Evolutionary conservation across 306 rosid genomes (phyloP).

Genomic region (Potentilla sterilis): DNA sequence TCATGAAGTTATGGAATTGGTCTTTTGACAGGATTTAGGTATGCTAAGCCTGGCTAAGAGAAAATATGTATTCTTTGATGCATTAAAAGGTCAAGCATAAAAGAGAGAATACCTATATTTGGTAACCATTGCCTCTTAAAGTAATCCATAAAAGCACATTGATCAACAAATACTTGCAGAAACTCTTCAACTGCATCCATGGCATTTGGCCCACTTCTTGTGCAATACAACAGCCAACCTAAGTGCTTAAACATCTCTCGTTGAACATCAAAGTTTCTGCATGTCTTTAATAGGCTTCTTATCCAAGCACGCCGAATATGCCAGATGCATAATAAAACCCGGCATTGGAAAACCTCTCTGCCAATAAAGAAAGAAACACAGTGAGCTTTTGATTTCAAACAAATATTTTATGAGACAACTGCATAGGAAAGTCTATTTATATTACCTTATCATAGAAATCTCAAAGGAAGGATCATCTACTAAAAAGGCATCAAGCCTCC

Average conservation of each 20-base stretch:
- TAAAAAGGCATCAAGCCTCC: constrained; percentile 62
- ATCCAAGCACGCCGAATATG: constrained; percentile 71
- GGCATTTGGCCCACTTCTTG: constrained; percentile 55
- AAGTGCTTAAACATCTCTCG: constrained; percentile 61
- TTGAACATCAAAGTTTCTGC: constrained; percentile 66
- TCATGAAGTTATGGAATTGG: background rate
- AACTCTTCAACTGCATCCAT: constrained; percentile 68
- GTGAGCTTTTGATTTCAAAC: constrained; percentile 16
- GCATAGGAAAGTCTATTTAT: background rate
- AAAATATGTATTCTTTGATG: background rate
- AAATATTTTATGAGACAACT: constrained; percentile 12
- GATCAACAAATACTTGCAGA: constrained; percentile 79
- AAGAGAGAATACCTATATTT: constrained; percentile 51
- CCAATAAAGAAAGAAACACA: constrained; percentile 30
- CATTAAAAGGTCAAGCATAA: constrained; percentile 16
- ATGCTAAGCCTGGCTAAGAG: background rate
- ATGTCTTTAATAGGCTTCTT: constrained; percentile 51
- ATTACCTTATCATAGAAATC: constrained; percentile 56
- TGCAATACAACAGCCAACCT: constrained; percentile 62
- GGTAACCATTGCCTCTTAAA: constrained; percentile 63
- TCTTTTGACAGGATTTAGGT: constrained; percentile 6
- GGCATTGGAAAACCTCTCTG: constrained; percentile 78
- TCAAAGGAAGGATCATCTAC: constrained; percentile 72
- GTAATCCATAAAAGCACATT: constrained; percentile 62
- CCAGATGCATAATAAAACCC: constrained; percentile 62